Evolutionary conservation across 768 basidiomycete species (phyloP).

Genomic region (Polyporus arcularius): DNA sequence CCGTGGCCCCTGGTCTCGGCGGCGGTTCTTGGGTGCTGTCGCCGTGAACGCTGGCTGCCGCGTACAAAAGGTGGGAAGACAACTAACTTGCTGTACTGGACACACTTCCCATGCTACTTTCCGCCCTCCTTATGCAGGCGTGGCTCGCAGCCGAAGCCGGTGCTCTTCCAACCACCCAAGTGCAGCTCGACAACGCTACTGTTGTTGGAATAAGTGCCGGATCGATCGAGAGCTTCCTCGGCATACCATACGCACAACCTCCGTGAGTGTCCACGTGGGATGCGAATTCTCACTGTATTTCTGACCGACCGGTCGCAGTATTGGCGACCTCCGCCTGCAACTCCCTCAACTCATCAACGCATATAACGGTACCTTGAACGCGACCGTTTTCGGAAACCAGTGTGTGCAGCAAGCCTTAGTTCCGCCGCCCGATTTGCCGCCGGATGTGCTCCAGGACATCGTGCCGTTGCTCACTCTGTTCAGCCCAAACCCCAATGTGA

Average conservation of each 20-base stretch:
- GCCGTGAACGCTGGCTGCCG: no score
- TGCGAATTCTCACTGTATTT: background rate
- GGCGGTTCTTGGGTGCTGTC: no score
- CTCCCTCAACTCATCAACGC: conserved; percentile 11
- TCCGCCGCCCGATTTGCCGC: background rate
- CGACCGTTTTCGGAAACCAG: conserved; percentile 14
- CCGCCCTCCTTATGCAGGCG: no score
- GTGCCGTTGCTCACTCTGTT: background rate
- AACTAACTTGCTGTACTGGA: no score
- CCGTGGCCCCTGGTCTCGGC: no score
- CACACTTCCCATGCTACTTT: no score
- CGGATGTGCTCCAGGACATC: background rate
- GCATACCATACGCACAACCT: conserved; percentile 31
- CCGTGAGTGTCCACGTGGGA: conserved; percentile 19
- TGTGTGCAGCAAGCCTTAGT: conserved; percentile 7
- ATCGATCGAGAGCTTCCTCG: conserved; percentile 21
- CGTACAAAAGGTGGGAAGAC: no score
- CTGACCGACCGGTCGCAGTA: background rate
- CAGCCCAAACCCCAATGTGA: background rate
- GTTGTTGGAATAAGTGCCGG: conserved; percentile 20
- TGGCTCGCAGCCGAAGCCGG: no score
- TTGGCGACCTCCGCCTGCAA: conserved; percentile 19
- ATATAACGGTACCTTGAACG: conserved; percentile 11
- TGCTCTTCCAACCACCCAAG: background rate
- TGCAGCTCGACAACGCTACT: conserved; percentile 31